Conservation (phyloP, 176 grass and related monocot species). For the bread wheat (Triticum aestivum) region DNA sequence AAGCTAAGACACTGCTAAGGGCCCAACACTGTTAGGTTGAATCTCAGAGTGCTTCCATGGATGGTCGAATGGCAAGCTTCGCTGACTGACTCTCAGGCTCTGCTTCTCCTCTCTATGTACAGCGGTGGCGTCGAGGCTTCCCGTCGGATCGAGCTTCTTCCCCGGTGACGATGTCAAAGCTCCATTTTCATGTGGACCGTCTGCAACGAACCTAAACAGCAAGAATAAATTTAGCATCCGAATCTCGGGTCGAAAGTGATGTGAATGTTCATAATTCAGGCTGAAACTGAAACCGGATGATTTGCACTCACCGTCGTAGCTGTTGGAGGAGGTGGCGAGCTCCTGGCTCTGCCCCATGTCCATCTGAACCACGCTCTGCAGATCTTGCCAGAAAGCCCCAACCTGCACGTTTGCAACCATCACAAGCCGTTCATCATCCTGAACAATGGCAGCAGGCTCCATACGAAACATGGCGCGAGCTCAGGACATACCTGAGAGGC, state of each 20-base stretch:
- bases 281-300: neutral
- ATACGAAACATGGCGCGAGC: neutral
- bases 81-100: neutral
- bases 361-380: slow-evolving; percentile 89
- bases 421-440: neutral
- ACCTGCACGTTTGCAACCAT: slow-evolving; percentile 32
- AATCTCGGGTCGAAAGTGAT: neutral
- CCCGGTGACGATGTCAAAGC: slow-evolving; percentile 38
- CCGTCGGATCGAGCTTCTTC: neutral
- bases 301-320: slow-evolving; percentile 52
- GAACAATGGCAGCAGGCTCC: neutral
- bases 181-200: slow-evolving; percentile 97
- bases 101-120: slow-evolving; percentile 53
- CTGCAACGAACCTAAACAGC: slow-evolving; percentile 53
- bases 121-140: neutral
- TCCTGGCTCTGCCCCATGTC: slow-evolving; percentile 79
- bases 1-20: slow-evolving; percentile 56
- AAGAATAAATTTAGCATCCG: slow-evolving; percentile 7
- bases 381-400: slow-evolving; percentile 85
- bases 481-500: slow-evolving; percentile 55
- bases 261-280: neutral
- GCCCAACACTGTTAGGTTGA: slow-evolving; percentile 82
- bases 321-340: slow-evolving; percentile 63
- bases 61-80: slow-evolving; percentile 12
- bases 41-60: slow-evolving; percentile 54